These are phyloP conservation scores for Epichloe festucae DNA, from an alignment of 2,329 filamentous ascomycete genomes.

Conservation along the genomic window DNA sequence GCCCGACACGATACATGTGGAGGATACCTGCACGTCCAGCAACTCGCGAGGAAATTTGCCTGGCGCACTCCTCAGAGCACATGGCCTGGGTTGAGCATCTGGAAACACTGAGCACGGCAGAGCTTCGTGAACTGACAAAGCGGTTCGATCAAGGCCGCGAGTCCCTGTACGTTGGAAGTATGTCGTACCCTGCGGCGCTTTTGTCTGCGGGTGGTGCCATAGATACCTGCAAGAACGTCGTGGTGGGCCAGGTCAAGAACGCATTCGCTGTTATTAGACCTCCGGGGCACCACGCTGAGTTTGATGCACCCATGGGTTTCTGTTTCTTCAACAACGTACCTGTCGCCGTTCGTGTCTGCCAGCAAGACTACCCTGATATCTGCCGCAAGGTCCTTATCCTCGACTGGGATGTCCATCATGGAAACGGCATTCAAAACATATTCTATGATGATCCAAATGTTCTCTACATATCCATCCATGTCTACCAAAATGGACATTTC, in stretches of 20 bases:
- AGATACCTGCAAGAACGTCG: conserved; percentile 87
- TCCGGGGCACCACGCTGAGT: conserved; percentile 90
- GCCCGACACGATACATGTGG: conserved; percentile 52
- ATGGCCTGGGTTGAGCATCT: conserved; percentile 61
- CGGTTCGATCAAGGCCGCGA: conserved; percentile 51
- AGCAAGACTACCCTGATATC: conserved; percentile 61
- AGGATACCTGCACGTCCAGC: conserved; percentile 70
- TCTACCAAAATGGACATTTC: conserved; percentile 71
- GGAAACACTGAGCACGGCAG: conserved; percentile 39
- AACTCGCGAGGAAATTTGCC: conserved; percentile 63
- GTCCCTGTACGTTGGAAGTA: conserved; percentile 70
- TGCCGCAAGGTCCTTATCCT: conserved; percentile 87
- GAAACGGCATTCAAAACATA: conserved; percentile 91
- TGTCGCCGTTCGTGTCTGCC: conserved; percentile 79
- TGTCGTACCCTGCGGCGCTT: conserved; percentile 69
- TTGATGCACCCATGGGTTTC: conserved; percentile 77
- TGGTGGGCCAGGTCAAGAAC: conserved; percentile 74
- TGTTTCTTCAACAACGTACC: conserved; percentile 98
- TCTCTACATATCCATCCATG: conserved; percentile 88
- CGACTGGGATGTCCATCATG: conserved; percentile 75
- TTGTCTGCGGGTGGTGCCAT: conserved; percentile 88
- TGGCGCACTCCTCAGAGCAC: conserved; percentile 67
- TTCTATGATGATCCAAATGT: conserved; percentile 93
- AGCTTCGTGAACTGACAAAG: conserved; percentile 55
- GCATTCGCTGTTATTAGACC: conserved; percentile 91